Conservation (phyloP, 2,329 filamentous ascomycete genomes). For the Pyrenochaeta sp. region DNA sequence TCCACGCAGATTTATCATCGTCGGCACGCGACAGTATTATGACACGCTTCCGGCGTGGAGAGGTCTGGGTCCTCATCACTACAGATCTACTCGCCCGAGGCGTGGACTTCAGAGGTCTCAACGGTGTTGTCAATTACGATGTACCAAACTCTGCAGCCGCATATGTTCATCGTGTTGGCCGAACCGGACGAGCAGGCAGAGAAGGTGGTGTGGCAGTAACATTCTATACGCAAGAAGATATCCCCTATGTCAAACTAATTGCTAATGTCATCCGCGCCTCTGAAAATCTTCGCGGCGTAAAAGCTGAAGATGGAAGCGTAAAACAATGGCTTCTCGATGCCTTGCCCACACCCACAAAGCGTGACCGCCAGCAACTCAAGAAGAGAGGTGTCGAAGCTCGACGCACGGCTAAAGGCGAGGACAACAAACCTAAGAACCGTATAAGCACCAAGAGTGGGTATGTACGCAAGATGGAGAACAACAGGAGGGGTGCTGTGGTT, state of each 20-base stretch:
- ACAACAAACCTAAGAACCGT: constrained; percentile 53
- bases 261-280: constrained; percentile 90
- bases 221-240: constrained; percentile 94
- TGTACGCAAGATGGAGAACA: constrained; percentile 74
- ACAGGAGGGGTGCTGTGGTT: constrained; percentile 61
- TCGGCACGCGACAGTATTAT: constrained; percentile 80
- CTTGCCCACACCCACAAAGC: constrained; percentile 83
- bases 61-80: constrained; percentile 96
- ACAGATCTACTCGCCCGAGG: constrained; percentile 92
- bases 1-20: constrained; percentile 87
- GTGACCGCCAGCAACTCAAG: constrained; percentile 83
- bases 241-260: constrained; percentile 87
- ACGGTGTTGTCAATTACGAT: constrained; percentile 97
- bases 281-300: constrained; percentile 70
- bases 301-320: constrained; percentile 57
- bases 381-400: constrained; percentile 81
- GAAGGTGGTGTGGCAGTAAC: constrained; percentile 91
- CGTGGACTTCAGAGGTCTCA: constrained; percentile 93
- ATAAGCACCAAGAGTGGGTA: constrained; percentile 87
- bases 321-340: constrained; percentile 82
- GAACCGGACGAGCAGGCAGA: constrained; percentile 87
- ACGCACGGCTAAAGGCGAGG: constrained; percentile 48
- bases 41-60: constrained; percentile 86
- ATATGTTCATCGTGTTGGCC: constrained; percentile 92
- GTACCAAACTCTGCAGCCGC: constrained; percentile 88